Evolutionary conservation across 1,284 basidiomycete species (phyloP).

Genomic region (Taiwanofungus camphoratus): DNA sequence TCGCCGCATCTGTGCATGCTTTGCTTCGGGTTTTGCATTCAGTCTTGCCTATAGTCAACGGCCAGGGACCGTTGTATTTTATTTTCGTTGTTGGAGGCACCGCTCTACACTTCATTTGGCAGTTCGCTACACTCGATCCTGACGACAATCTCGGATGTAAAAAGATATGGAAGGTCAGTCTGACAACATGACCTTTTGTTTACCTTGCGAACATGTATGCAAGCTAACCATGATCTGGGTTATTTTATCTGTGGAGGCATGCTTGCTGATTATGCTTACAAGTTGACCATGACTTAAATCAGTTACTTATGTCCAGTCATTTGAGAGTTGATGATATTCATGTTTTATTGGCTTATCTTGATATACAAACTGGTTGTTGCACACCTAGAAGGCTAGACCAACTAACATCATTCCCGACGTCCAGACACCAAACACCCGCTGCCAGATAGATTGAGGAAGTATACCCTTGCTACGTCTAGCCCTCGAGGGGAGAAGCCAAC

Average conservation of each 20-base stretch:
- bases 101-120: slow-evolving; percentile 40
- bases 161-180: slow-evolving; percentile 7
- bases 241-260: slow-evolving; percentile 9
- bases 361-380: no score
- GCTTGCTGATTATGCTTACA: slow-evolving; percentile 8
- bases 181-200: neutral
- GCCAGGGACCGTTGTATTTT: slow-evolving; percentile 36
- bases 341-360: no score
- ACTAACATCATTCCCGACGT: no score
- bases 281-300: no score
- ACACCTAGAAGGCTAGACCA: no score
- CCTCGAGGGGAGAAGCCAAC: no score
- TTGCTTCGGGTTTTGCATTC: slow-evolving; percentile 36
- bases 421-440: no score
- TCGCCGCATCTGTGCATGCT: slow-evolving; percentile 37
- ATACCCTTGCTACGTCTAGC: no score
- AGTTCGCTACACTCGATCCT: slow-evolving; percentile 26
- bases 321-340: no score
- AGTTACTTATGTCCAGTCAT: no score
- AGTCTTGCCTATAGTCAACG: slow-evolving; percentile 30
- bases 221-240: slow-evolving; percentile 10
- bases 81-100: slow-evolving; percentile 35
- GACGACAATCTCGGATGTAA: neutral
- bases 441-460: no score
- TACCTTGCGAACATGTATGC: neutral